Base-by-base conservation (phyloP, 495 filamentous ascomycete species). In the Annulohypoxylon stygium region DNA sequence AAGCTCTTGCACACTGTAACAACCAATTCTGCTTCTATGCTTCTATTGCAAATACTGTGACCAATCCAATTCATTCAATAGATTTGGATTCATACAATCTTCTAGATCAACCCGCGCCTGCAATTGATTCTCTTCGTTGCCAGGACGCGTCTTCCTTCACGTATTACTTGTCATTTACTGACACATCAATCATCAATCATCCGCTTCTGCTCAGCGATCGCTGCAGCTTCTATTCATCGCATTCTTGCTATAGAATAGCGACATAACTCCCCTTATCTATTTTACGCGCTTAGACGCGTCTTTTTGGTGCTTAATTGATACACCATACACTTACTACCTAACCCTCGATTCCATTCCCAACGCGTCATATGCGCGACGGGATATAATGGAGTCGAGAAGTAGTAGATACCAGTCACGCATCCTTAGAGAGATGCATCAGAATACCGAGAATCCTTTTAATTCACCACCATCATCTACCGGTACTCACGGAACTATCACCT, bases 401-500 rank as follows among this genome's bases (percentile, higher is more conserved):
- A 71, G 63, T 25, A 74, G 70, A 69, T 75, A 78, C 71, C 76
- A 78, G 43, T 81, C 79, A 34, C 79, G 79, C 67, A 78, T 80
- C 75, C 75, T 81, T 70, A 72, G 78, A 65, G 79, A 81, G 71
- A 80, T 81, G 78, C 77, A 77, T 61, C 74, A 79, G 3, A 75
- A 76, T 61, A 76, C 60, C 41, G 78, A 85, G 65, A 81, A 85
- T 72, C 83, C 84, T 41, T 86, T 84, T 69, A 83, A 82, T 69
- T 84, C 83, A 14, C 84, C 84, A 14, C 84, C 84, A 8, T 83
- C 84, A n/a, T 86, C 84, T 36, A 86, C 84, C 54, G 84, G 84
- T 60, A 82, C 82, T 61, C 83, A 86, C 78, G 84, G 83, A 77
- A 85, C 83, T 34, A 79, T 86, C 69, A 86, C 83, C 67, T 81